These are phyloP conservation scores for Botrytis medusae DNA, from an alignment of 2,329 filamentous ascomycete genomes.

Conservation along the genomic window DNA sequence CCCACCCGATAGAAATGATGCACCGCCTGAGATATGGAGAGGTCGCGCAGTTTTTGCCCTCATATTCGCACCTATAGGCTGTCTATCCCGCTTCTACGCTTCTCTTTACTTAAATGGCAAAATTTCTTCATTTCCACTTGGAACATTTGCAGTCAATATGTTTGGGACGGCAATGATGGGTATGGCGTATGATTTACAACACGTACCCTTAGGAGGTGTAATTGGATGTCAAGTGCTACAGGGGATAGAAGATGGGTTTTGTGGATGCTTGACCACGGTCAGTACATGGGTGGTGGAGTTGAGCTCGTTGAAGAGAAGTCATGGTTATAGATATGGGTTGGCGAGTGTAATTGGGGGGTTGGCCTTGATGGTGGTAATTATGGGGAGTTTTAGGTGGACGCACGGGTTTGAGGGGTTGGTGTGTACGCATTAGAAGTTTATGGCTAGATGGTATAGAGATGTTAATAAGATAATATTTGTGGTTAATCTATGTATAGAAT, in stretches of 20 bases:
- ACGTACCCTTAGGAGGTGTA: slow-evolving; percentile 54
- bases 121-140: slow-evolving; percentile 70
- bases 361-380: slow-evolving; percentile 63
- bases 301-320: slow-evolving; percentile 49
- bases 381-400: slow-evolving; percentile 75
- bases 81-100: slow-evolving; percentile 70
- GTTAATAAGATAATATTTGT: neutral
- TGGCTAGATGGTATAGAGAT: neutral
- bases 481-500: neutral
- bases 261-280: slow-evolving; percentile 64
- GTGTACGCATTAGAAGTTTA: slow-evolving; percentile 33
- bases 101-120: slow-evolving; percentile 70
- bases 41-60: slow-evolving; percentile 72
- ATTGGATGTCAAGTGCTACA: slow-evolving; percentile 68
- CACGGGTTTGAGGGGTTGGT: slow-evolving; percentile 49
- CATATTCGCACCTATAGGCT: slow-evolving; percentile 80
- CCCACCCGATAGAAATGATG: slow-evolving; percentile 58
- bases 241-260: slow-evolving; percentile 67
- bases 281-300: slow-evolving; percentile 67
- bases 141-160: slow-evolving; percentile 82
- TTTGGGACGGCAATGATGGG: slow-evolving; percentile 72
- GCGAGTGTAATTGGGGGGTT: slow-evolving; percentile 61
- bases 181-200: slow-evolving; percentile 77
- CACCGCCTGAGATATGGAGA: slow-evolving; percentile 64
- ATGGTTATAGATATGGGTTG: slow-evolving; percentile 68